Base-by-base conservation (phyloP, 2,329 filamentous ascomycete species). In the Emergomyces pasteurianus region DNA sequence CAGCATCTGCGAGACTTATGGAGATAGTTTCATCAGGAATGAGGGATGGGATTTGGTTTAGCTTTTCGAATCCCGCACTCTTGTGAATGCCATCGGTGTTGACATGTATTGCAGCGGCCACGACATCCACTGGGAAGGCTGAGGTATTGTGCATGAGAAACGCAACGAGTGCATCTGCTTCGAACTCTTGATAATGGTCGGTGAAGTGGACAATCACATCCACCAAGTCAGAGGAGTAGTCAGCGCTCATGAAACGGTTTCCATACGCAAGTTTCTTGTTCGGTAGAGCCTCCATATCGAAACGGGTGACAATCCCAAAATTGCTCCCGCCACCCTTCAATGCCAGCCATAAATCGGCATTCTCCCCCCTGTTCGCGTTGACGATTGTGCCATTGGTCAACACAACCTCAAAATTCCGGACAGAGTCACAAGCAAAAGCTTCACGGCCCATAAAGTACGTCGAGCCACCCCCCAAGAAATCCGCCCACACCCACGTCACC, bases 401-500 rank as follows among this genome's bases (percentile, higher is more conserved):
- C 16, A 73, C 68, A 4, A 61, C 28, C 56, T 61, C 43, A 28
- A 50, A n/a, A 36, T 58, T 58, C 10, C 21, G 12, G 21, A 57
- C 34, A 21, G 21, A 21, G 21, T 58, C 55, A 7, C 21, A 23
- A n/a, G 40, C 55, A 43, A 58, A 58, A 8, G 34, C 55, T 26
- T 23, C 16, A 26, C 18, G 21, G 26, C 34, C n/a, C 18, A 38
- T 46, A n/a, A 28, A 58, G 21, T 23, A 58, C 21, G 55, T 16
- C 34, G 38, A 43, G 23, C 55, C 55, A 55, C 74, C 73, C 38
- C 74, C 73, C 2, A 75, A 67, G 67, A 1, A 74, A 66, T 5
- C 74, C 74, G 0, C 68, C 71, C 4, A 76, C 71, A 5, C 74
- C 74, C 46, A 75, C 73, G 3, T 65, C 67, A 26, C 69, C 68